Evolutionary conservation across 2,329 filamentous ascomycete genomes (phyloP).

Genomic region (Arthrinium phaeospermum): DNA sequence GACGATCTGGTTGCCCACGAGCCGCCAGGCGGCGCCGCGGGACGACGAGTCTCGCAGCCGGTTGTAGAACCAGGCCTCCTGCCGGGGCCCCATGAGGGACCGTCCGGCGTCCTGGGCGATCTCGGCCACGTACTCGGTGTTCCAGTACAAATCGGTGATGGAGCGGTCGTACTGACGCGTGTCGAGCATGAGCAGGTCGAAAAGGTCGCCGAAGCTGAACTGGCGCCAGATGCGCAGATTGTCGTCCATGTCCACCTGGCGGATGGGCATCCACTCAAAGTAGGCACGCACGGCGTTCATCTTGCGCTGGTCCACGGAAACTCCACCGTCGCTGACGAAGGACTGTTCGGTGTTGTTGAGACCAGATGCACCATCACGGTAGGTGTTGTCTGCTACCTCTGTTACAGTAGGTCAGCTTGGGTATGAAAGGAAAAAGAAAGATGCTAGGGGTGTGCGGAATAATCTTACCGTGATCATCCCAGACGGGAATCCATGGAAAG

Average conservation of each 20-base stretch:
- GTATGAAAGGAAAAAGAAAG: not conserved
- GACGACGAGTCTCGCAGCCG: conserved; percentile 60
- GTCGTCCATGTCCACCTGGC: conserved; percentile 71
- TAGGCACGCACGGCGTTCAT: conserved; percentile 75
- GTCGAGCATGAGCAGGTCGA: conserved; percentile 73
- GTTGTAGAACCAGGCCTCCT: conserved; percentile 77
- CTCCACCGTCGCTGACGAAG: conserved; percentile 63
- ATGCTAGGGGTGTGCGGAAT: not conserved
- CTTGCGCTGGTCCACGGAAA: conserved; percentile 73
- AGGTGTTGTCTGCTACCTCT: conserved; percentile 70
- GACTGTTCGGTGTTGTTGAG: conserved; percentile 71
- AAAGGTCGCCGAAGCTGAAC: conserved; percentile 68
- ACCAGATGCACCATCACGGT: conserved; percentile 62
- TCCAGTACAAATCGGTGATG: conserved; percentile 67
- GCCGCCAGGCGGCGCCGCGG: conserved; percentile 70
- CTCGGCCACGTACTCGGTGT: conserved; percentile 63
- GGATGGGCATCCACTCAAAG: conserved; percentile 65
- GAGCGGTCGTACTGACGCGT: conserved; percentile 71
- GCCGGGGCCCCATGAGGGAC: conserved; percentile 72
- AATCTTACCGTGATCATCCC: conserved; percentile 62
- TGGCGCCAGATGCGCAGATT: conserved; percentile 71
- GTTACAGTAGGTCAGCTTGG: not conserved
- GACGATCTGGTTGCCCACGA: conserved; percentile 74
- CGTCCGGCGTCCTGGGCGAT: conserved; percentile 66
- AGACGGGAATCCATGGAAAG: conserved; percentile 68